Conservation (phyloP, 768 basidiomycete species). For the Boletus speciosus region DNA sequence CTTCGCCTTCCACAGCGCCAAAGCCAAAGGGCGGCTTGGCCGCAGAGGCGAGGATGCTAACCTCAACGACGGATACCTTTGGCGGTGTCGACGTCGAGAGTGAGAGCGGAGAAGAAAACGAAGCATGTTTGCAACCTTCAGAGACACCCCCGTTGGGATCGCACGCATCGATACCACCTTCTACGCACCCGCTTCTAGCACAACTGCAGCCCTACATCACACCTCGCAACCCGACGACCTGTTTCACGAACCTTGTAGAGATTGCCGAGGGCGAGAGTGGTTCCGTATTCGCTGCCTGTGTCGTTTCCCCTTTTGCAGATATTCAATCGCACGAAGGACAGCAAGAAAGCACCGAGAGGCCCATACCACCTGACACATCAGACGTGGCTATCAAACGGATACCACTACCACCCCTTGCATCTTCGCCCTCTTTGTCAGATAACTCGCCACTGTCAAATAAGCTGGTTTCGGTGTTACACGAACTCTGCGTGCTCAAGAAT, state of each 20-base stretch:
- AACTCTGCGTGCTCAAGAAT: slow-evolving; percentile 56
- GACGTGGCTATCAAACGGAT: slow-evolving; percentile 80
- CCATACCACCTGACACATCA: slow-evolving; percentile 27
- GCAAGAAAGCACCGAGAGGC: slow-evolving; percentile 18
- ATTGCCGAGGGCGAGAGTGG: slow-evolving; percentile 85
- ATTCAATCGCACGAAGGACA: neutral
- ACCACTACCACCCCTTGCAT: slow-evolving; percentile 45
- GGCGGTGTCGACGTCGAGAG: slow-evolving; percentile 28
- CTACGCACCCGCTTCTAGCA: slow-evolving; percentile 34
- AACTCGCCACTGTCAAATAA: slow-evolving; percentile 49
- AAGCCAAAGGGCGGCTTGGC: slow-evolving; percentile 19
- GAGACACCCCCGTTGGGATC: neutral
- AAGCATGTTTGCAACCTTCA: neutral
- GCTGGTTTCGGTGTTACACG: slow-evolving; percentile 57
- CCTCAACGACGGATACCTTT: slow-evolving; percentile 38
- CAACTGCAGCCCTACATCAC: slow-evolving; percentile 59
- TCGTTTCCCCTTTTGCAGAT: slow-evolving; percentile 18
- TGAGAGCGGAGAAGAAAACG: slow-evolving; percentile 2
- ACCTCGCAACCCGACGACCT: slow-evolving; percentile 58
- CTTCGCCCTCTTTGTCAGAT: slow-evolving; percentile 10
- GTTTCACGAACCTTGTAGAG: slow-evolving; percentile 67
- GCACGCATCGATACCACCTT: neutral
- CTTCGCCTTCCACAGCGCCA: neutral
- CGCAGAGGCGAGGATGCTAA: slow-evolving; percentile 25
- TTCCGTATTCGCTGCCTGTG: slow-evolving; percentile 52